Evolutionary conservation across 129 eudicot species (phyloP).

Genomic region (Chrysanthemum makinoi): DNA sequence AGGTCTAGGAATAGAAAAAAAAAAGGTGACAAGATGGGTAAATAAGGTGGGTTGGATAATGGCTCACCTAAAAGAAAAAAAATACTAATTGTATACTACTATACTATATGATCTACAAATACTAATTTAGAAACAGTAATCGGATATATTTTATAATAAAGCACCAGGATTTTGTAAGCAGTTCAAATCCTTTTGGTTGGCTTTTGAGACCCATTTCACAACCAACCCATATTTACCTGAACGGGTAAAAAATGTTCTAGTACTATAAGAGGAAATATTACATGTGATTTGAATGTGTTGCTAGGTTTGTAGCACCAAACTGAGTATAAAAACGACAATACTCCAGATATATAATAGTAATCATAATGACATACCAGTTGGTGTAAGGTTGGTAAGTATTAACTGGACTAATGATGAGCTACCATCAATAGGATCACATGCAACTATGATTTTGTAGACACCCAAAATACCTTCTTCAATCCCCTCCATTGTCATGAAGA

Average conservation of each 20-base stretch:
- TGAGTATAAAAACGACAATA: neutral
- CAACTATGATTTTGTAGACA: neutral
- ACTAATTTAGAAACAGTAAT: no score
- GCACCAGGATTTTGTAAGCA: neutral
- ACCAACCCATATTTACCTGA: no score
- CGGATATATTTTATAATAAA: no score
- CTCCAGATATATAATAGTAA: neutral
- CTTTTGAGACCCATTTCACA: neutral
- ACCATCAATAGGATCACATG: neutral
- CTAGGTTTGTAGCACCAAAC: neutral
- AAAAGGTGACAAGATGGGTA: no score
- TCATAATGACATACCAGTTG: neutral
- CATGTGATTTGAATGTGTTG: neutral
- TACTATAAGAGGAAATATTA: neutral
- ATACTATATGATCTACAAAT: no score
- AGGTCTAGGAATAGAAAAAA: no score
- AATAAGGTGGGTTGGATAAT: no score
- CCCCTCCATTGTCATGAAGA: neutral
- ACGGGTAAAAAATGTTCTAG: neutral
- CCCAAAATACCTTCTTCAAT: neutral
- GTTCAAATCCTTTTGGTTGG: neutral
- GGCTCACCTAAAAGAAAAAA: no score
- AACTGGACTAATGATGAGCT: neutral
- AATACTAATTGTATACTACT: no score
- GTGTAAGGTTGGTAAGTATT: neutral